Base-by-base conservation (phyloP, 805 yeast species). In the Ogataea ganodermae region DNA sequence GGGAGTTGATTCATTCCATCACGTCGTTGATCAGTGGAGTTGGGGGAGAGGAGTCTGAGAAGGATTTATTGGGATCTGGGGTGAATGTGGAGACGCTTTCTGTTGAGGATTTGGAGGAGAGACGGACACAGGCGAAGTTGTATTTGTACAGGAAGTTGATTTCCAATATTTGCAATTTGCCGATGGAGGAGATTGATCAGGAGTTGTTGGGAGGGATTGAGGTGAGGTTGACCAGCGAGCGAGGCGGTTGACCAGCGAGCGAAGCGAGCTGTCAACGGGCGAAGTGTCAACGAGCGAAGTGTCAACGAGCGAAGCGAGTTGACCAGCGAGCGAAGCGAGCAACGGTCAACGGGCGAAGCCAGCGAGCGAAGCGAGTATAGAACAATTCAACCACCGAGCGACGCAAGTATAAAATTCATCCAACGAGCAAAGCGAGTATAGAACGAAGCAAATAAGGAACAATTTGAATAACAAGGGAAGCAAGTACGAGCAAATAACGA, bases 121-220 rank as follows among this genome's bases (percentile, higher is more conserved):
- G 43, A 33, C 42, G 50, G 12, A 49, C 59, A 13, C 60, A 58
- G 23, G 63, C 63, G 58, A 89, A 89, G 62, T 86, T 66, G 23
- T 53, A 53, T 31, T 51, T 64, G 14, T 64, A 92, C 70, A 76
- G 96, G 53, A 81, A 82, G 59, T 73, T 92, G 51, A 83, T 94
- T 35, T 79, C 92, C 20, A 70, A 82, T 39, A 79, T 89, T 40
- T 86, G 95, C 62, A 96, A 89, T 2, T 74, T 89, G 45, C 80
- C 83, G 42, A 75, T 83, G 17, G 95, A 88, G 50, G 94, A 86
- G 50, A 84, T 92, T 48, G 89, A 85, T 55, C 79, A 75, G 56
- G 85, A 87, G 24, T 74, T 89, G 49, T 73, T 92, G 42, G 92
- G 87, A 55, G 97, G 92, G 17, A 86, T 92, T 35, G 89, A 71